Base-by-base conservation (phyloP, 768 basidiomycete genomes). In the Leccinum subgranulosum region DNA sequence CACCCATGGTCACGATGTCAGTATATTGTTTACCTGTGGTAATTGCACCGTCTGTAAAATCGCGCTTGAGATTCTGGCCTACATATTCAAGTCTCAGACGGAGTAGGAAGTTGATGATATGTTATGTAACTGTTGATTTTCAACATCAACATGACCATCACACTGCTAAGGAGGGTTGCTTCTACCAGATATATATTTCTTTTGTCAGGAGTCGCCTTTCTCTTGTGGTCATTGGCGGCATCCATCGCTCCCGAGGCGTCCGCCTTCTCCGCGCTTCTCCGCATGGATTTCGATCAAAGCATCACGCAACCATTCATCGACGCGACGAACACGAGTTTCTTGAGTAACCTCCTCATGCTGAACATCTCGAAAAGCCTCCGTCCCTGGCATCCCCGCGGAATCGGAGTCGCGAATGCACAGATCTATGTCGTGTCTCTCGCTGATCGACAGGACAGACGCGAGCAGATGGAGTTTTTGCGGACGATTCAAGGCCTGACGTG, bases 341-440 rank as follows among this genome's bases (percentile, higher is more conserved):
- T 10, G 7, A 52, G 33, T 33, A 25, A 56, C 17, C 2, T 9
- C 9, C 33, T 53, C 33, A 10, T 39, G 3, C 3, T 25, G 25
- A 51, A 36, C n/a, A n/a, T 11, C 15, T 31, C 29, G 9, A 21
- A 43, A n/a, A 12, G 39, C 39, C 10, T 10, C 51, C 25, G 4
- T 53, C 57, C 4, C n/a, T n/a, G 39, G 39, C 28, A 55, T 5
- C 19, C 39, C 53, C 63, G 39, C 39, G 17, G 56, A 11, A 71
- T 83, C 6, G 76, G 75, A 31, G 63, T 80, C 29, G 73, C 78
- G 15, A 71, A 75, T 5, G 4, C 67, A 1, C 63, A 73, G 9
- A 76, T 83, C 52, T 85, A 81, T 60, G 81, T 90, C 1, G 64
- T 90, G 43, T 86, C 85, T 25, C 82, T 89, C 28, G 79, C 81